Base-by-base conservation (phyloP, 169 alveolate genomes). In the Cryptosporidium ryanae region DNA sequence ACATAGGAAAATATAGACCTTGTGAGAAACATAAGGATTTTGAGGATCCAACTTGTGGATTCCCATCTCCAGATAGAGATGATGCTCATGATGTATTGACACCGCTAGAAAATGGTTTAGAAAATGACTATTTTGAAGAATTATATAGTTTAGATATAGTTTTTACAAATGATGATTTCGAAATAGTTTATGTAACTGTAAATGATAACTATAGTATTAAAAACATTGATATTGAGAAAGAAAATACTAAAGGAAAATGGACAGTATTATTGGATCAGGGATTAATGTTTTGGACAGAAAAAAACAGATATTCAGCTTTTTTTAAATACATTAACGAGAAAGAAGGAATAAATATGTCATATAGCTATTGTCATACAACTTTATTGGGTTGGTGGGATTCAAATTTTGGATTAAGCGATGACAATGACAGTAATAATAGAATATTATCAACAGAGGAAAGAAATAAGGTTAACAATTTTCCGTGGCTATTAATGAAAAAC, bases 331-430 rank as follows among this genome's bases (percentile, higher is more conserved):
- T 57, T 8, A 76, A 76, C 59, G 87, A 76, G 15, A n/a, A 57
- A 25, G 71, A 76, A 29, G 64, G 44, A 23, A 76, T 76, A 32
- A 76, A 76, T 76, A 46, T 52, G 15, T 31, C 87, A 59, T 76
- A 59, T 61, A 27, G 76, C 13, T 76, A 59, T 46, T 76, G 87
- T 18, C 87, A 76, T 43, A 76, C 87, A 32, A 76, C 87, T 12
- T 43, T 76, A 18, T 59, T 76, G 46, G 87, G 87, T 23, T 76
- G 87, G 87, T 76, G 87, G 87, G 71, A 76, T 38, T 76, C 87
- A 1, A 65, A 76, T 5, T 10, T 32, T 59, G 23, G 1, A 6
- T n/a, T 7, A 18, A 7, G 13, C 7, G 68, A 21, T 29, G 32
- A 57, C 21, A 21, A 34, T 23, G 46, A 38, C 8, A 10, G 8